Percentiles rank a stretch among this genome's conserved stretches.
Conservation (phyloP, 352 stramenopile genomes). For the Pythium coloratum region DNA sequence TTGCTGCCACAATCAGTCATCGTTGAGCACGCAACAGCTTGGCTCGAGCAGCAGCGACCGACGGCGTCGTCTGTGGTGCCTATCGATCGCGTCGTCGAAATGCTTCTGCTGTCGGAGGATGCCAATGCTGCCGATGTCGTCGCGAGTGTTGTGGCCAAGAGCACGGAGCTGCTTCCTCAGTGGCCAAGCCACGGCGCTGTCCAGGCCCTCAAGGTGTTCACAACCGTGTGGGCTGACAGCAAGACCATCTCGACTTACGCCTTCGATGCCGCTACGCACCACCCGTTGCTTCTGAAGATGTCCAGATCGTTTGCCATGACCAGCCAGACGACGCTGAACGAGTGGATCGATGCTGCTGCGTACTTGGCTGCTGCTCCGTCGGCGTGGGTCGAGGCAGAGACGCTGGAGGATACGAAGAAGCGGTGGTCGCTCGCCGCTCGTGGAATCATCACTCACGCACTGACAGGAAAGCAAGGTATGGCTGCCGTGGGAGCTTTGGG, state of each 20-base stretch:
- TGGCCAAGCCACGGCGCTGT: constrained; percentile 20
- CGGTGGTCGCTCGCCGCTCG: constrained; percentile 51
- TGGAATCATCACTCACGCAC: constrained; percentile 51
- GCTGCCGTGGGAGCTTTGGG: constrained; percentile 48
- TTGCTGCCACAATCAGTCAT: constrained; percentile 5
- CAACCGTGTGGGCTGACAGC: constrained; percentile 1
- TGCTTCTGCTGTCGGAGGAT: constrained; percentile 3
- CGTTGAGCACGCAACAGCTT: constrained; percentile 1
- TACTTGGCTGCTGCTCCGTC: constrained; percentile 15
- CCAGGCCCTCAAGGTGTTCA: constrained; percentile 22
- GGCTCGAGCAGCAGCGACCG: constrained; percentile 13
- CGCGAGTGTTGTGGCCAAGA: constrained; percentile 8
- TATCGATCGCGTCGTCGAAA: constrained; percentile 9
- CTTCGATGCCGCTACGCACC: constrained; percentile 18
- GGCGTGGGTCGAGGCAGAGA: constrained; percentile 18
- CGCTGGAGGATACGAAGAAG: constrained; percentile 38
- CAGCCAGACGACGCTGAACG: constrained; percentile 14
- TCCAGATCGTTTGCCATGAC: constrained; percentile 21
- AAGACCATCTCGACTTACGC: neutral
- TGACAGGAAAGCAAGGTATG: constrained; percentile 62
- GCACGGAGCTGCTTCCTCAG: constrained; percentile 10
- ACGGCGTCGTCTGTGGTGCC: neutral
- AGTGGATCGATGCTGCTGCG: constrained; percentile 21
- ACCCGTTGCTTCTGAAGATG: constrained; percentile 24
- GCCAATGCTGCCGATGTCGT: neutral